Evolutionary conservation across 768 basidiomycete genomes (phyloP), one percentile per base, ranked within the genome.

Genomic region (Russula virescens): DNA sequence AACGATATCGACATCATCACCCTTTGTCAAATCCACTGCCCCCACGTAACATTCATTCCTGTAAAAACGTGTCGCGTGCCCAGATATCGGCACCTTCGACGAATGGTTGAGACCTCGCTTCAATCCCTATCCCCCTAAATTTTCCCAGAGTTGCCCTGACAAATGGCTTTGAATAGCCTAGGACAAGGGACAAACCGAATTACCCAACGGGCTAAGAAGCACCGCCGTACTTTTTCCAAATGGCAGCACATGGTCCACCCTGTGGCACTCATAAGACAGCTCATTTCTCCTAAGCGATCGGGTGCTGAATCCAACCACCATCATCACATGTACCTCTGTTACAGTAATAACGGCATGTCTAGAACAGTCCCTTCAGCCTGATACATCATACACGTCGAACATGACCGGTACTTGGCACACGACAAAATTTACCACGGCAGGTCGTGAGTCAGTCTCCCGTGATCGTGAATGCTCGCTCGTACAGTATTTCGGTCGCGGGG

Each of bases 341-440:
- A n/a, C n/a, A n/a, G n/a, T n/a, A n/a, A n/a, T 60, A 50, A 50
- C 58, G 42, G 58, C 58, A 60, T 45, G 8, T 3, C 6, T 23
- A 5, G 23, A 18, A 40, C 8, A 8, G 3, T 31, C 31, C 31
- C 31, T 31, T n/a, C n/a, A n/a, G n/a, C 31, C 8, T 8, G 31
- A 8, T 31, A 31, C 8, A 31, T 31, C 8, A 31, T 8, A 31
- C 31, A 31, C 31, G 5, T 31, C 3, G 5, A 13, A 43, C n/a
- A n/a, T n/a, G n/a, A 3, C 18, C 16, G 2, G 18, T 10, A 31
- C 31, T 31, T 10, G 14, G 9, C 16, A 8, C 8, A 16, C 14
- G 14, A 38, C 35, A 13, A 38, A 16, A 0, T 13, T 5, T 35
- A 11, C 31, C 50, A 28, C 9, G 8, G 31, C n/a, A n/a, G 31